Evolutionary conservation across 1,284 basidiomycete genomes (phyloP).

Genomic region (Heterobasidion occidentale): DNA sequence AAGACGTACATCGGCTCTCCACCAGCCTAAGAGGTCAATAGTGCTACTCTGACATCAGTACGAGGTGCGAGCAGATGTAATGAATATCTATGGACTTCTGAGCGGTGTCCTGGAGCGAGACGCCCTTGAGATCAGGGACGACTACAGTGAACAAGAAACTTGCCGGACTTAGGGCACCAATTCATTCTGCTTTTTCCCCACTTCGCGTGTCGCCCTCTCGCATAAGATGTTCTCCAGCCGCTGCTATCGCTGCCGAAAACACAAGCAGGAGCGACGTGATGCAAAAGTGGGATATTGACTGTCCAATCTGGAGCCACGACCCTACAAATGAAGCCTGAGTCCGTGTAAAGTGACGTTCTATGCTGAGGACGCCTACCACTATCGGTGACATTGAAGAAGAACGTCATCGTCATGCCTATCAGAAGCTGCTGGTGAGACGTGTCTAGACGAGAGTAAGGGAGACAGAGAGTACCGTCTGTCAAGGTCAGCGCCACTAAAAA

Average conservation of each 20-base stretch:
- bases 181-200: neutral
- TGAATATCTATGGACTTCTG: too few relatives aligned
- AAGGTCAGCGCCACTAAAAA: conserved; percentile 69
- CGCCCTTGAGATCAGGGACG: too few relatives aligned
- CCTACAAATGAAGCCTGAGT: conserved; percentile 27
- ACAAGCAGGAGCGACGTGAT: conserved; percentile 75
- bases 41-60: too few relatives aligned
- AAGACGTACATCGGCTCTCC: too few relatives aligned
- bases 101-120: too few relatives aligned
- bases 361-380: conserved; percentile 37
- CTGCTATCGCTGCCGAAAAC: conserved; percentile 73
- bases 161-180: too few relatives aligned
- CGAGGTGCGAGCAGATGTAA: too few relatives aligned
- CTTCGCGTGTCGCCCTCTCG: conserved; percentile 9
- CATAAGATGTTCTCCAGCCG: conserved; percentile 63
- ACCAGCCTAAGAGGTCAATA: too few relatives aligned
- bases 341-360: neutral
- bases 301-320: conserved; percentile 87
- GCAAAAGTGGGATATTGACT: conserved; percentile 84
- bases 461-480: conserved; percentile 51
- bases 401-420: conserved; percentile 70
- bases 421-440: conserved; percentile 7
- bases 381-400: conserved; percentile 81
- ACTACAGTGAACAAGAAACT: too few relatives aligned
- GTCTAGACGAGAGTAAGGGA: neutral